Percentiles rank a stretch among this genome's conserved stretches.
Evolutionary conservation across 2,329 filamentous ascomycete genomes (phyloP).

Genomic region (Fusarium sp.): DNA sequence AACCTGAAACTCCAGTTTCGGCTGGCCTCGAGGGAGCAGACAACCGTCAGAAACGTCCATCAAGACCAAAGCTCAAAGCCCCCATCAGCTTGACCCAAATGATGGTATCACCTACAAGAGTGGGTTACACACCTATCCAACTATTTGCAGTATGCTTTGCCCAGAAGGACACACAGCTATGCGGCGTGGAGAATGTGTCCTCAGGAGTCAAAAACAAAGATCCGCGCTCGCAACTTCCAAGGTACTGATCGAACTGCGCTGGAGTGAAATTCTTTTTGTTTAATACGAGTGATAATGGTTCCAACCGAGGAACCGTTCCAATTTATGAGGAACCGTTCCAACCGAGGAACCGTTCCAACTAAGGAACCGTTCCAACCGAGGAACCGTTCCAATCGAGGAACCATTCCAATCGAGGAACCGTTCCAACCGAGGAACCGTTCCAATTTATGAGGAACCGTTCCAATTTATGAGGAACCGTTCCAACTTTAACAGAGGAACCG

Average conservation of each 20-base stretch:
- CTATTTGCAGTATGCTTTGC: neutral
- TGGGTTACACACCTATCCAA: neutral
- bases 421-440: no score
- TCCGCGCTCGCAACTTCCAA: neutral
- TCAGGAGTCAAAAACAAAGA: neutral
- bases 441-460: no score
- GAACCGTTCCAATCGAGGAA: no score
- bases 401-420: no score
- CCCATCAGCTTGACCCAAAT: fast-evolving
- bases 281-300: neutral
- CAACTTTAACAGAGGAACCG: no score
- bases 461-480: no score
- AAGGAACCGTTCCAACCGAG: no score
- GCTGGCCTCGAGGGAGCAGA: neutral
- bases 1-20: neutral
- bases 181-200: fast-evolving
- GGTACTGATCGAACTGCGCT: no score
- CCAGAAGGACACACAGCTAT: neutral
- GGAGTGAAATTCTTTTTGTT: neutral
- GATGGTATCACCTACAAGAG: fast-evolving
- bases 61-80: neutral
- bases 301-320: no score
- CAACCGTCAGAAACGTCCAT: neutral
- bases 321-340: no score
- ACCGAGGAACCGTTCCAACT: no score